Evolutionary conservation across 306 rosid species (phyloP).

Genomic region (Corylus heterophylla): DNA sequence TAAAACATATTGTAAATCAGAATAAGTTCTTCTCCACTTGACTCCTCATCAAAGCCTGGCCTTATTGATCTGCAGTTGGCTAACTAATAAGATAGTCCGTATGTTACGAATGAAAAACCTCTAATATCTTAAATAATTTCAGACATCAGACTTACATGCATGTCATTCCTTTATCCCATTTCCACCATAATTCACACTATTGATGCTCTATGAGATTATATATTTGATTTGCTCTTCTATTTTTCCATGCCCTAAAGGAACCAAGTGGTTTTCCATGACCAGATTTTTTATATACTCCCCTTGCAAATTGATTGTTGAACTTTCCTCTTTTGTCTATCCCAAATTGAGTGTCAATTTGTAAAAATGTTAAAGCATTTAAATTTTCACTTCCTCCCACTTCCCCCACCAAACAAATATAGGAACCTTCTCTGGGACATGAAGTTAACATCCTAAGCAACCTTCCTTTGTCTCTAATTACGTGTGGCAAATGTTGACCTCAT

Average conservation of each 20-base stretch:
- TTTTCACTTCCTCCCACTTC: background rate
- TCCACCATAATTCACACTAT: background rate
- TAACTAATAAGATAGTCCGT: background rate
- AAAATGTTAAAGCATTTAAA: background rate
- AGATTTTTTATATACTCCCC: background rate
- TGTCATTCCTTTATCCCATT: background rate
- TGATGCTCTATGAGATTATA: background rate
- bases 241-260: background rate
- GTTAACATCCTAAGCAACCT: background rate
- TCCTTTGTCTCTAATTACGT: background rate
- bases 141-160: background rate
- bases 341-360: background rate
- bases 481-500: background rate
- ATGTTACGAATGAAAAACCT: background rate
- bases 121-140: background rate
- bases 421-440: background rate
- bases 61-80: constrained; percentile 1
- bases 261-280: background rate
- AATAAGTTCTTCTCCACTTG: constrained; percentile 6
- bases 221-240: background rate
- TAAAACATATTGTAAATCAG: constrained; percentile 2
- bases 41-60: constrained; percentile 5
- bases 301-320: background rate
- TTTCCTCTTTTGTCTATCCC: background rate
- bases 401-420: background rate